A percentile compares a stretch with the other conserved stretches of the same genome.
phyloP scores from a whole-genome alignment of 768 basidiomycete species.

The Leccinum subgranulosum region DNA sequence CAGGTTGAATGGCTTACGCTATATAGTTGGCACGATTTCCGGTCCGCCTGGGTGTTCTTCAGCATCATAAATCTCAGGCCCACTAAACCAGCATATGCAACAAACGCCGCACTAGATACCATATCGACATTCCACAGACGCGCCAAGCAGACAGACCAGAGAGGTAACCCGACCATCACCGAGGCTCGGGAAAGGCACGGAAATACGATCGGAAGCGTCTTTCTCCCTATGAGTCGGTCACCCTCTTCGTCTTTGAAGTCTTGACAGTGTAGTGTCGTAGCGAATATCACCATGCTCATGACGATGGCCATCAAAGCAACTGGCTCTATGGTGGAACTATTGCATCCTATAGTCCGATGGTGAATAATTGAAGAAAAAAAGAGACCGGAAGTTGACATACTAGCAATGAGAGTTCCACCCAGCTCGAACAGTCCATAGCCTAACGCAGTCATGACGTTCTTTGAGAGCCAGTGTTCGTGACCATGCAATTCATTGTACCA shows the following conservation, averaged over 20 bases:
- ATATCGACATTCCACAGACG: conserved; percentile 27
- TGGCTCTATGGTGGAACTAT: conserved; percentile 23
- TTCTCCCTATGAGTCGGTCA: conserved; percentile 36
- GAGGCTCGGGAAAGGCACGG: conserved; percentile 31
- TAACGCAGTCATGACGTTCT: conserved; percentile 35
- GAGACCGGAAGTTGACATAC: conserved; percentile 17
- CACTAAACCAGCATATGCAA: conserved; percentile 23
- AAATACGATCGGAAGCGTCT: conserved; percentile 43
- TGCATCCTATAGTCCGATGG: conserved; percentile 17
- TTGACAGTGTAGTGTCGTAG: conserved; percentile 35
- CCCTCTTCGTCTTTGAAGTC: conserved; percentile 43
- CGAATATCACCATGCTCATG: conserved; percentile 32
- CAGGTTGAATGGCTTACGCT: conserved; percentile 21
- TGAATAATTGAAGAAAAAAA: conserved; percentile 2
- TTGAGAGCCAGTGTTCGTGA: conserved; percentile 31
- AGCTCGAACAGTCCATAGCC: conserved; percentile 38
- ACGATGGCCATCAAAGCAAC: conserved; percentile 28
- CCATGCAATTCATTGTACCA: conserved; percentile 38
- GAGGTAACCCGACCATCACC: conserved; percentile 25
- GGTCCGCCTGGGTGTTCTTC: conserved; percentile 21
- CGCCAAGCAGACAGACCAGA: conserved; percentile 30
- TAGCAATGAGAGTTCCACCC: conserved; percentile 36
- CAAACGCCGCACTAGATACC: conserved; percentile 25
- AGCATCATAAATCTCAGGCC: conserved; percentile 27
- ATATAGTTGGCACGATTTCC: conserved; percentile 29